Evolutionary conservation across 495 filamentous ascomycete genomes (phyloP), one percentile per base, ranked within the genome.

Genomic region (Talaromyces liani): DNA sequence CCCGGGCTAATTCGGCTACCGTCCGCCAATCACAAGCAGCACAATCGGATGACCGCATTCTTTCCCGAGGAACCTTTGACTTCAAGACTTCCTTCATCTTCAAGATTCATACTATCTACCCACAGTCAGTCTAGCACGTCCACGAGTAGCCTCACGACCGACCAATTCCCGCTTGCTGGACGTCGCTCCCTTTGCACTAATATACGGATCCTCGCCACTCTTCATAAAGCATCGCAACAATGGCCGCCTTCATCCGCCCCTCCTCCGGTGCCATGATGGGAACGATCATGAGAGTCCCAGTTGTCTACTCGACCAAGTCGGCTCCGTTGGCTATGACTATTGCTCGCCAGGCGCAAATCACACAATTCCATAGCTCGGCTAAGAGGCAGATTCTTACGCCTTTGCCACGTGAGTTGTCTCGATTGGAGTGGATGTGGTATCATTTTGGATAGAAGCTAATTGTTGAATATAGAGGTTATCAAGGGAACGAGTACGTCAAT

Each of bases 321-420:
- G 41, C 69, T 73, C 66, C 70, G 76, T 63, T 70, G 70, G 66
- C 77, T 74, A 69, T 66, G 70, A 61, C 69, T 65, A 67, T 76
- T 77, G 60, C 73, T 75, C 68, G 72, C 71, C 65, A 62, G 47
- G 45, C 47, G 12, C 60, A 79, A 72, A 68, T 84, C 61, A 82
- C 88, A 36, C 85, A 85, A 69, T 92, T 93, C 83, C 88, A 91
- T 72, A 86, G 85, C 66, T 88, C 87, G 51, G 79, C 83, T 68
- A 80, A 79, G 74, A 84, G 82, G 74, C 75, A 77, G 69, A 85
- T 93, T 72, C 82, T 93, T 63, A 87, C 88, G 66, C 81, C 85
- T 63, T 74, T 81, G 68, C 85, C 86, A 73, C 88, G 88, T 91
- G 77, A 75, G 87, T 80, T 58, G 36, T 31, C n/a, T 18, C 14